Conservation (phyloP, 129 eudicot species). For the Artemisia tridentata region DNA sequence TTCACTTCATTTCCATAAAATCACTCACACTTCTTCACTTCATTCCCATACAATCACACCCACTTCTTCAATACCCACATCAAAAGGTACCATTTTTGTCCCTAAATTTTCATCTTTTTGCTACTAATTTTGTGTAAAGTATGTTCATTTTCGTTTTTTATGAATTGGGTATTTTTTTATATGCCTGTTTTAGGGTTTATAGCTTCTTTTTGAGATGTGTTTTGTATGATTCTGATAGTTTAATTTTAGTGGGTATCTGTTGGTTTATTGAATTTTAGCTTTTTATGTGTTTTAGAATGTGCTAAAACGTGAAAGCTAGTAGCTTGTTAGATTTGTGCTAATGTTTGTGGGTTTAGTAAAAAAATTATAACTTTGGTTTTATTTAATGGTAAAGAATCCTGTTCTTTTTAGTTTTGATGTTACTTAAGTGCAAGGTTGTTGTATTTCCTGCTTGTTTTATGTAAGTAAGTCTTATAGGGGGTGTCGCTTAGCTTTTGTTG, state of each 20-base stretch:
- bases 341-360: not conserved
- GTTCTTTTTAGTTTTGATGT: too few relatives aligned
- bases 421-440: too few relatives aligned
- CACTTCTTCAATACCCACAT: slow-evolving; percentile 4
- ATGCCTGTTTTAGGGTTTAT: not conserved
- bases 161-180: slow-evolving; percentile 4
- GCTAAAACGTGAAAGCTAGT: slow-evolving; percentile 14
- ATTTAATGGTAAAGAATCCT: not conserved
- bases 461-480: too few relatives aligned
- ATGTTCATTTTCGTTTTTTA: not conserved
- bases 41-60: too few relatives aligned
- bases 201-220: slow-evolving; percentile 1
- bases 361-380: too few relatives aligned
- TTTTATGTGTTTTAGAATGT: not conserved
- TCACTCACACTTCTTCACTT: too few relatives aligned
- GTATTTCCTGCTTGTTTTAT: too few relatives aligned
- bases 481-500: too few relatives aligned
- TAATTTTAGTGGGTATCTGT: slow-evolving; percentile 10
- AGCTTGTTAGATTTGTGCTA: slow-evolving; percentile 11
- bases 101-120: slow-evolving; percentile 15
- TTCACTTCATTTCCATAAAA: not conserved
- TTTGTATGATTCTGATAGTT: too few relatives aligned
- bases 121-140: not conserved
- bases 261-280: too few relatives aligned
- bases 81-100: slow-evolving; percentile 23